Base-by-base conservation (phyloP, 176 grass and related monocot genomes). In the Phoenix roebelenii region DNA sequence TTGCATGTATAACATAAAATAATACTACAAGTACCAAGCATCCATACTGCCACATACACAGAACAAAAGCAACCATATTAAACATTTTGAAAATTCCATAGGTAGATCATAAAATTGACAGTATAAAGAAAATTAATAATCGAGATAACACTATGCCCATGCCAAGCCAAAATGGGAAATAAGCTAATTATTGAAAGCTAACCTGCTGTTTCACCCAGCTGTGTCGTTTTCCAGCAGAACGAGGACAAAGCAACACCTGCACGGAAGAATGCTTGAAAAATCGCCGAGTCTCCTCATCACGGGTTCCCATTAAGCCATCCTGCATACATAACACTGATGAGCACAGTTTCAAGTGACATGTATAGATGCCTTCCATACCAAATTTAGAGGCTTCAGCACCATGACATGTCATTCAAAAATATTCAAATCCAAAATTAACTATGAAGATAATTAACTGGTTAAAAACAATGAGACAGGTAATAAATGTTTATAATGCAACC, bases 251-350 rank as follows among this genome's bases (percentile, higher is more conserved):
- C 68, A 88, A 67, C 49, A 95, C 74, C 32, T 95, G 79, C 19
- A 95, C 85, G 49, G 89, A 85, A 82, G 89, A 95, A 74, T 95
- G 89, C 64, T 95, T 95, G 74, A 95, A 95, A 84, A 95, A 95
- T 29, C 78, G 70, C n/a, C 59, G 59, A 61, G 89, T 88, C 72
- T 75, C 89, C 78, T 94, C 83, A 30, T 87, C 83, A 63, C 32
- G 71, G 60, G 89, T 94, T 61, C 84, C 81, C 83, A 94, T 94
- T 55, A 75, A 64, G 74, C 89, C 83, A 75, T 75, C 61, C 83
- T 87, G 65, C 22, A 72, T 57, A 51, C 51, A 26, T 51, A 61
- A 66, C 51, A 64, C 7, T 54, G 0, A 60, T 82, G 25, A 74
- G 49, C 48, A 77, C 19, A 48, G n/a, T 17, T 50, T 15, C 10